Evolutionary conservation across 1,139 yeast species (phyloP).

Genomic region (Candida tunisiensis): DNA sequence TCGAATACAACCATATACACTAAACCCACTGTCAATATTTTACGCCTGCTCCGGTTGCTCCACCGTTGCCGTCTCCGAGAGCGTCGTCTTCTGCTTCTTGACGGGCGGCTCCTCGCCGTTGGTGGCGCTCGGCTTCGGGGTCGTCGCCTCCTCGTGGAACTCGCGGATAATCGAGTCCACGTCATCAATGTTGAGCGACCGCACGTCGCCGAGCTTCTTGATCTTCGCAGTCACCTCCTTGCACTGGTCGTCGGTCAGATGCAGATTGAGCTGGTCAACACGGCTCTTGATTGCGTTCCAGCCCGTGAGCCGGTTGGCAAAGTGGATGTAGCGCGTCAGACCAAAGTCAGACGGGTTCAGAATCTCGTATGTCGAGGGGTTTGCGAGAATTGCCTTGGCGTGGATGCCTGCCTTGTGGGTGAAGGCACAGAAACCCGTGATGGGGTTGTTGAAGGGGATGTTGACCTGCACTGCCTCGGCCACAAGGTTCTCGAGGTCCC

Average conservation of each 20-base stretch:
- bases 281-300: slow-evolving; percentile 99
- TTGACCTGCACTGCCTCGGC: slow-evolving; percentile 97
- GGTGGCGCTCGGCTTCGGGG: slow-evolving; percentile 21
- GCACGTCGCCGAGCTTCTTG: slow-evolving; percentile 86
- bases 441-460: slow-evolving; percentile 96
- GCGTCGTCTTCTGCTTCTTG: slow-evolving; percentile 9
- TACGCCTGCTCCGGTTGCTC: slow-evolving; percentile 14
- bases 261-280: slow-evolving; percentile 89
- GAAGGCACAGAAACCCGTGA: slow-evolving; percentile 98
- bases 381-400: slow-evolving; percentile 96
- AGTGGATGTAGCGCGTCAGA: slow-evolving; percentile 86
- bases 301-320: slow-evolving; percentile 94
- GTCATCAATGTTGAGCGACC: slow-evolving; percentile 90
- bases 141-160: slow-evolving; percentile 54
- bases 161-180: slow-evolving; percentile 94
- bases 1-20: too few species aligned
- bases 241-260: slow-evolving; percentile 80
- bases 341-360: slow-evolving; percentile 92
- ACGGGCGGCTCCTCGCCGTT: slow-evolving; percentile 11
- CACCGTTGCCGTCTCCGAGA: not conserved
- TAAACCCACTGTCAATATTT: slow-evolving; percentile 13
- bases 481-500: slow-evolving; percentile 89
- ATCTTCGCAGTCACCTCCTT: slow-evolving; percentile 91
- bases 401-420: slow-evolving; percentile 99
- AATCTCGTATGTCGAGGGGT: slow-evolving; percentile 95